phyloP scores from a whole-genome alignment of 108 stramenopile species.

The Craspedostauros australis region DNA sequence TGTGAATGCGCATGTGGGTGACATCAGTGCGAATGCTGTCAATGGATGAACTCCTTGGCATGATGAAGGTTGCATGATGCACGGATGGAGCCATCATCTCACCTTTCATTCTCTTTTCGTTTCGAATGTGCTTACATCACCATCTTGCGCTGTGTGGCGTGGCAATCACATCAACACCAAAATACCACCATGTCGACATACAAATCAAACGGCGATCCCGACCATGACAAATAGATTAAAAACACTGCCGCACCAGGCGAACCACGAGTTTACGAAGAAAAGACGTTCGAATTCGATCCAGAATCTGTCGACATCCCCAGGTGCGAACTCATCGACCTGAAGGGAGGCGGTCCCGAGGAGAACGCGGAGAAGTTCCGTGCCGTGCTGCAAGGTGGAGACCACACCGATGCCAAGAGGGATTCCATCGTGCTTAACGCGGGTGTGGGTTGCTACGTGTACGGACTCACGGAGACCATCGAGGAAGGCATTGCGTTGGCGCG shows the following conservation, averaged over 20 bases:
- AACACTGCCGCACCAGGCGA: constrained; percentile 68
- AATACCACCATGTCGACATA: too few relatives aligned
- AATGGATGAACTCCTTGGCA: too few relatives aligned
- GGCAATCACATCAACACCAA: too few relatives aligned
- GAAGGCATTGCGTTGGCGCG: constrained; percentile 84
- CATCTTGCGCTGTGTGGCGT: too few relatives aligned
- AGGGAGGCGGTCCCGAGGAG: constrained; percentile 91
- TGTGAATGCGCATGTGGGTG: too few relatives aligned
- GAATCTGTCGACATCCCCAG: constrained; percentile 72
- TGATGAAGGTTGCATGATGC: too few relatives aligned
- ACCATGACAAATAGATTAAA: constrained; percentile 71
- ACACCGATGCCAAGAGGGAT: constrained; percentile 90
- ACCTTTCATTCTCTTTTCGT: too few relatives aligned
- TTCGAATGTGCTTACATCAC: too few relatives aligned
- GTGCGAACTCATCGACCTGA: constrained; percentile 87
- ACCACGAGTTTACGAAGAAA: constrained; percentile 65
- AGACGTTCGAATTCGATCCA: constrained; percentile 82
- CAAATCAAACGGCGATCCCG: too few relatives aligned
- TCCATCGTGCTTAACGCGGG: constrained; percentile 97
- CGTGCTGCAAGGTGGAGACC: constrained; percentile 82
- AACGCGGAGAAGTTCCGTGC: constrained; percentile 88
- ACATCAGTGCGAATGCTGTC: too few relatives aligned
- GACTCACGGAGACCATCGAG: constrained; percentile 76
- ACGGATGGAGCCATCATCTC: too few relatives aligned
- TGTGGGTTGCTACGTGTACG: constrained; percentile 95